Evolutionary conservation across 345 rosid genomes (phyloP), one percentile per base, ranked within the genome.

Genomic region (Limnanthes douglasii): DNA sequence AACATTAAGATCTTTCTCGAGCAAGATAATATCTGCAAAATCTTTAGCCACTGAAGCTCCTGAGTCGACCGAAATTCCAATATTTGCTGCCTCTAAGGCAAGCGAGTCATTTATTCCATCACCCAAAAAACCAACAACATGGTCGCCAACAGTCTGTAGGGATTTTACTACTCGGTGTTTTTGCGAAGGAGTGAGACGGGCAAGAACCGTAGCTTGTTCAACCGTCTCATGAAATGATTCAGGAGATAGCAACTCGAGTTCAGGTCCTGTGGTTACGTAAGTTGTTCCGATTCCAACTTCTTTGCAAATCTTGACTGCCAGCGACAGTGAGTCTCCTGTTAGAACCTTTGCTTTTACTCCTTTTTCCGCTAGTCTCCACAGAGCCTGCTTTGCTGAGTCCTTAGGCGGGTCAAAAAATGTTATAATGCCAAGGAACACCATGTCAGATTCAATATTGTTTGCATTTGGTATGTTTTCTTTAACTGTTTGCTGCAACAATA

Each of bases 301-400:
- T 35, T 69, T 44, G 50, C 88, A 77, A 18, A 77, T 69, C 43
- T 57, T 67, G 37, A 65, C 43, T 16, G 88, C 78, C 23, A 77
- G 63, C 7, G 78, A 60, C 21, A 62, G 65, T 5, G 78, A 73
- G 28, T 77, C 88, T 3, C 78, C 75, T 0, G 82, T 77, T 48
- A 73, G 56, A 26, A 77, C 73, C 56, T 77, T 73, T 23, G 82
- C 82, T 43, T 70, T 67, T 20, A 77, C 88, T 51, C 88, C 88
- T 56, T 64, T 77, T 61, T 70, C 71, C 3, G 78, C 82, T 21
- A 77, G 43, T 48, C 61, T 53, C 82, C 88, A 67, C 6, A 72
- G 60, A 34, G 88, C 88, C 49, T 77, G 69, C 75, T 73, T 73
- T 24, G 88, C 88, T 0, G 78, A 48, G 61, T 77, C 88, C 58